Evolutionary conservation across 148 eudicot genomes (phyloP), one percentile per base, ranked within the genome.

Genomic region (Dysphania ambrosioides): DNA sequence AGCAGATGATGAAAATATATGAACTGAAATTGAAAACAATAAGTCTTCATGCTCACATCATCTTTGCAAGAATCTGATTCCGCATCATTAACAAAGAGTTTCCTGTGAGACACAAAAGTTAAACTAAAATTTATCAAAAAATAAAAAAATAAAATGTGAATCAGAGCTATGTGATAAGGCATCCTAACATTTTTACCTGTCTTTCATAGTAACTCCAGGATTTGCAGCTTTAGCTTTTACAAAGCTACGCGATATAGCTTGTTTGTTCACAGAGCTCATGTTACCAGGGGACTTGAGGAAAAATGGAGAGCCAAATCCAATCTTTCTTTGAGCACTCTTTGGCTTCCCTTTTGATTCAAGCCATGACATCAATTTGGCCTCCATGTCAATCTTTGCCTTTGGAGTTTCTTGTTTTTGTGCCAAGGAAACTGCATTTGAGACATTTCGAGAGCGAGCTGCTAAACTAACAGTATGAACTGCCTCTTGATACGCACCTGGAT

Each of bases 361-460:
- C 99, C 99, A 95, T 67, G 87, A 85, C 53, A 34, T 82, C 75
- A 95, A 88, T 80, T 90, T 92, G 8, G 90, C 92, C 79, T 90
- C 97, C 97, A 92, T 95, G 77, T 92, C 91, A 69, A 91, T 81
- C 80, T 82, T 88, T 71, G 73, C 72, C 61, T 75, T 87, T 29
- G 96, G 89, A 62, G 93, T 88, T 64, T 70, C 76, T 60, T 71
- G 84, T 78, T 85, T 89, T 62, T 81, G 84, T 63, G 90, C 84
- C 57, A 89, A 83, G 51, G 82, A 73, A 58, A 86, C 71, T 70
- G 81, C 84, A 80, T 92, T 87, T 12, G 91, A 82, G 76, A 95
- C 82, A 47, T 89, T 87, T 53, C 99, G 87, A 4, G 99, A 95
- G 66, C 96, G 85, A 78, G 99, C 96, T 75, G 99, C 97, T 83